Evolutionary conservation across 805 yeast species (phyloP).

Genomic region (Lachancea sp.): DNA sequence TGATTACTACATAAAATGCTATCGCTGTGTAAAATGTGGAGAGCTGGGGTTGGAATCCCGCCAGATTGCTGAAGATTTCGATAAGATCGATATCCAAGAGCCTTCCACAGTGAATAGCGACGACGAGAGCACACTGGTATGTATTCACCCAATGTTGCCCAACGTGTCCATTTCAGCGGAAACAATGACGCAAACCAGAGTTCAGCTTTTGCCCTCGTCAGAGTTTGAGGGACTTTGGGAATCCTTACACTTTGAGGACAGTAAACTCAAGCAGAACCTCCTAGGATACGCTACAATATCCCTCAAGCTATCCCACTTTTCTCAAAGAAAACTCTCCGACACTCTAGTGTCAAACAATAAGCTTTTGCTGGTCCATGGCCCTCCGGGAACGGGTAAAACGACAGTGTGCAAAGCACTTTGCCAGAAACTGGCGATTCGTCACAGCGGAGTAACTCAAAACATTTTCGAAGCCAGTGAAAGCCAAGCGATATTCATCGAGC

Average conservation of each 20-base stretch:
- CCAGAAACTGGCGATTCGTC: constrained; percentile 35
- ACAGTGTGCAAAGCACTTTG: constrained; percentile 37
- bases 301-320: constrained; percentile 18
- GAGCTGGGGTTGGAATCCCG: constrained; percentile 7
- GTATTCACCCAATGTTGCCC: constrained; percentile 5
- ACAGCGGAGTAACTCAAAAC: background rate
- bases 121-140: constrained; percentile 13
- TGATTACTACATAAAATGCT: constrained; percentile 2
- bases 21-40: constrained; percentile 12
- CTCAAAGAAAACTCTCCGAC: constrained; percentile 4
- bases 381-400: constrained; percentile 45
- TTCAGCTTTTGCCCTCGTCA: constrained; percentile 28
- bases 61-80: constrained; percentile 23
- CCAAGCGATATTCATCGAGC: constrained; percentile 34
- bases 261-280: constrained; percentile 30
- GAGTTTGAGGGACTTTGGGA: constrained; percentile 34
- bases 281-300: constrained; percentile 32
- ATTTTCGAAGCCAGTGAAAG: constrained; percentile 3
- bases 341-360: constrained; percentile 22
- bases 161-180: constrained; percentile 16
- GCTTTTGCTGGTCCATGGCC: constrained; percentile 35
- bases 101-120: constrained; percentile 3
- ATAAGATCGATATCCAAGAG: constrained; percentile 26
- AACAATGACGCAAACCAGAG: constrained; percentile 13
- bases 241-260: constrained; percentile 28